Conservation (phyloP, 1,284 basidiomycete genomes). For the Trichosporon inkin region DNA sequence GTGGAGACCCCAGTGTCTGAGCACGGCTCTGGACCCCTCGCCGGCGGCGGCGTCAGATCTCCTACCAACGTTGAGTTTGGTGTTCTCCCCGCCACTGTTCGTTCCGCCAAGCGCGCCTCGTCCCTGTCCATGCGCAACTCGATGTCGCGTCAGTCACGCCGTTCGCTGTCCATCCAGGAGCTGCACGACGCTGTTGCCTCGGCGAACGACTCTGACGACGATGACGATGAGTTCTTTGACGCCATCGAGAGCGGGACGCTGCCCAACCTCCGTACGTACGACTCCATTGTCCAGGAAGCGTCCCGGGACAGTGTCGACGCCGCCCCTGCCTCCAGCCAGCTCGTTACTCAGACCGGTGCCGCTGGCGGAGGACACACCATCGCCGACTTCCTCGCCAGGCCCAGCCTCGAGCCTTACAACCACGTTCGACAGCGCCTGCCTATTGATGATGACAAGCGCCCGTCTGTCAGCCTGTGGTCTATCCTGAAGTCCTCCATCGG, state of each 20-base stretch:
- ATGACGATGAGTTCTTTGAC: conserved; percentile 97
- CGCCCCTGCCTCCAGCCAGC: not conserved
- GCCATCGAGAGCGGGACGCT: conserved; percentile 81
- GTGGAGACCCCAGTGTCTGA: not conserved
- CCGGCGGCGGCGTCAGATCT: not conserved
- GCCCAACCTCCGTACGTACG: conserved; percentile 63
- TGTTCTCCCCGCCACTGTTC: not conserved
- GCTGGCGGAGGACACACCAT: conserved; percentile 25
- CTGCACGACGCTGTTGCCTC: conserved; percentile 42
- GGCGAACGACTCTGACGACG: conserved; percentile 57
- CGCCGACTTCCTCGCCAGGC: conserved; percentile 50
- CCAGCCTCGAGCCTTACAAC: conserved; percentile 66
- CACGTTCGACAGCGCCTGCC: conserved; percentile 64
- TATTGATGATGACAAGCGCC: conserved; percentile 73
- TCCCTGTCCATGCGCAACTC: conserved; percentile 11
- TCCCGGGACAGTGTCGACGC: not conserved
- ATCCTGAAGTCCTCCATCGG: conserved; percentile 95
- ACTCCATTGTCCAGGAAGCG: conserved; percentile 55
- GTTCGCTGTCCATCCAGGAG: conserved; percentile 36
- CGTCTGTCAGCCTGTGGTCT: conserved; percentile 87
- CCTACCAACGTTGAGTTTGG: conserved; percentile 1
- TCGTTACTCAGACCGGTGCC: not conserved
- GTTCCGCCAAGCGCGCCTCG: conserved; percentile 7
- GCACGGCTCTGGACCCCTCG: not conserved
- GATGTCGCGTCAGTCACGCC: conserved; percentile 13